phyloP scores from a whole-genome alignment of 768 basidiomycete genomes.

The Infundibulicybe gibba region DNA sequence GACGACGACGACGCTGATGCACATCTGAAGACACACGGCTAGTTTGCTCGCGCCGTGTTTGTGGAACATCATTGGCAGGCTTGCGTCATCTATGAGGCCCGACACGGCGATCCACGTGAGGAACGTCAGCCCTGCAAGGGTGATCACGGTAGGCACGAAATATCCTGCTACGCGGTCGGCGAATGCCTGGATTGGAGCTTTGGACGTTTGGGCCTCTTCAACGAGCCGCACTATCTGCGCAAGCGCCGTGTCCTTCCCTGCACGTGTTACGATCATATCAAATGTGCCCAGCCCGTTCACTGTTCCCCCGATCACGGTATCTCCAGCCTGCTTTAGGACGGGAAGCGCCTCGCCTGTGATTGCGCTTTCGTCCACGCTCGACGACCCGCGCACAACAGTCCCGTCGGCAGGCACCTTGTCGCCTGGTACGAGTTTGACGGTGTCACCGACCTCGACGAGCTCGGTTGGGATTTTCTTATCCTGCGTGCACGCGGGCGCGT shows the following conservation, averaged over 20 bases:
- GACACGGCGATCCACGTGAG: constrained; percentile 78
- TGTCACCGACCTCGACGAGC: constrained; percentile 91
- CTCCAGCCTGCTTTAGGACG: constrained; percentile 78
- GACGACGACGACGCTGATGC: constrained; percentile 96
- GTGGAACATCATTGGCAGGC: constrained; percentile 82
- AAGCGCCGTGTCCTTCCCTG: constrained; percentile 94
- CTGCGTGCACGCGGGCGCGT: constrained; percentile 71
- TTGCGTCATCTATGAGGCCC: constrained; percentile 45
- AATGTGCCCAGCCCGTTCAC: constrained; percentile 97
- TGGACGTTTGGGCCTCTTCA: constrained; percentile 96
- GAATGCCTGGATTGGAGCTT: constrained; percentile 97
- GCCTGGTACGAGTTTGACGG: constrained; percentile 90
- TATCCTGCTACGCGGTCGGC: constrained; percentile 92
- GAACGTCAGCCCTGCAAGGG: constrained; percentile 80
- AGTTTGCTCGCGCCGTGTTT: constrained; percentile 80
- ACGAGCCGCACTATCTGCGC: constrained; percentile 96
- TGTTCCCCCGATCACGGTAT: constrained; percentile 92
- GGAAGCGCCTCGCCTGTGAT: constrained; percentile 94
- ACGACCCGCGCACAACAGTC: constrained; percentile 80
- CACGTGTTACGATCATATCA: constrained; percentile 93
- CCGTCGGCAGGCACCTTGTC: constrained; percentile 98
- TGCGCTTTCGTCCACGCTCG: constrained; percentile 92
- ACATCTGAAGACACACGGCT: constrained; percentile 92
- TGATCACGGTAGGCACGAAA: constrained; percentile 91
- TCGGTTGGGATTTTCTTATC: constrained; percentile 94